phyloP scores from a whole-genome alignment of 208 protist genomes.

The Trypanosoma caninum region DNA sequence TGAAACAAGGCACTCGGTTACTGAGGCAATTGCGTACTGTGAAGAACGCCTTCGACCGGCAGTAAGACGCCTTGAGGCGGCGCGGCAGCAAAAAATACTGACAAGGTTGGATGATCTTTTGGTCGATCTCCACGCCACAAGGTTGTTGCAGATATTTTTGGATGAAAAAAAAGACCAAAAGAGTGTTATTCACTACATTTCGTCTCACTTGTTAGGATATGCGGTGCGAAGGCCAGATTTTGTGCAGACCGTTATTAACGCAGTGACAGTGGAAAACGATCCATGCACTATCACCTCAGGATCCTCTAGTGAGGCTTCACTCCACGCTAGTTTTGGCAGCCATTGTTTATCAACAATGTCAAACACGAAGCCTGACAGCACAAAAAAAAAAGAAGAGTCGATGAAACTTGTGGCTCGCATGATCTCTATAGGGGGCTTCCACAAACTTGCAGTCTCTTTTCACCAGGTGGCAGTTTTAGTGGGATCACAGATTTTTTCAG shows the following conservation, averaged over 20 bases:
- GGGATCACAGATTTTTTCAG: conserved; percentile 22
- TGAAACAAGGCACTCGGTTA: conserved; percentile 26
- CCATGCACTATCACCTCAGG: conserved; percentile 1
- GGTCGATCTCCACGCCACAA: conserved; percentile 23
- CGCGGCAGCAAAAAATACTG: background rate
- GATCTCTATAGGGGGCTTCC: conserved; percentile 26
- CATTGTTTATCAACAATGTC: background rate
- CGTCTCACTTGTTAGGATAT: conserved; percentile 16
- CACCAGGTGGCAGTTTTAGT: conserved; percentile 21
- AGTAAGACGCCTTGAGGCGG: conserved; percentile 8
- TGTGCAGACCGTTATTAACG: conserved; percentile 25
- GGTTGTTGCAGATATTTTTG: conserved; percentile 26
- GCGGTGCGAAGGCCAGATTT: conserved; percentile 17
- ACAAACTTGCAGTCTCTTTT: conserved; percentile 25
- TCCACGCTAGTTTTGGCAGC: background rate
- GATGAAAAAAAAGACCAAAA: conserved; percentile 11
- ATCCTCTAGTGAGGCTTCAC: background rate
- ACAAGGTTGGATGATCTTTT: conserved; percentile 25
- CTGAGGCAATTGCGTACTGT: conserved; percentile 29
- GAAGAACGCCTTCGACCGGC: conserved; percentile 20
- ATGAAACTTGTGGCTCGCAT: conserved; percentile 21
- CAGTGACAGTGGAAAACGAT: conserved; percentile 14
- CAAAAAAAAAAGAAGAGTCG: conserved; percentile 17
- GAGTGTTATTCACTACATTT: conserved; percentile 21
- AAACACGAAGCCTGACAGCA: background rate